Conservation (phyloP, 2,329 filamentous ascomycete species). For the Ascochyta koolunga region DNA sequence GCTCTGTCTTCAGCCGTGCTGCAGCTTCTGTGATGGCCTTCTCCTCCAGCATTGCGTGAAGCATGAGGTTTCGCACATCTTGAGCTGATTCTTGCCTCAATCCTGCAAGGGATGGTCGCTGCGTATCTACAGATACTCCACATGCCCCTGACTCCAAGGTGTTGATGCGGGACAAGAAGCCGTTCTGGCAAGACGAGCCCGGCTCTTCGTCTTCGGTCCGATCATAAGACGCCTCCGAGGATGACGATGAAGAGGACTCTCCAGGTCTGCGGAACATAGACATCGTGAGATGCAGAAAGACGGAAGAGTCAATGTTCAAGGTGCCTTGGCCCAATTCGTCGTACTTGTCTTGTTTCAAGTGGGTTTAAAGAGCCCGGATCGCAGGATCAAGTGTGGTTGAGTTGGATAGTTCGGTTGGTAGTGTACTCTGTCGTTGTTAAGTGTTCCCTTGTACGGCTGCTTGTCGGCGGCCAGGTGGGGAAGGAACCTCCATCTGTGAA, state of each 20-base stretch:
- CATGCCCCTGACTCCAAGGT: slow-evolving; percentile 35
- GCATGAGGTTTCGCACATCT: slow-evolving; percentile 46
- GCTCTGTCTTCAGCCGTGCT: slow-evolving; percentile 41
- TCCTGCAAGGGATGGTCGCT: slow-evolving; percentile 19
- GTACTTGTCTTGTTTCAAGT: no score
- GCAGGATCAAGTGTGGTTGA: background rate
- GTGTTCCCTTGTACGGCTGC: slow-evolving; percentile 20
- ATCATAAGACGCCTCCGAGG: slow-evolving; percentile 29
- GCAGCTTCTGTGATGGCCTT: slow-evolving; percentile 50
- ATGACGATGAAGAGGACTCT: slow-evolving; percentile 41
- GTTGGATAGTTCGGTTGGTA: background rate
- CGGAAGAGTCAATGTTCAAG: background rate
- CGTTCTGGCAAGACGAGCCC: slow-evolving; percentile 20
- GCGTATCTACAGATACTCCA: slow-evolving; percentile 15
- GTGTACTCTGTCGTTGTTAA: slow-evolving; percentile 9
- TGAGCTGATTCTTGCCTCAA: slow-evolving; percentile 31
- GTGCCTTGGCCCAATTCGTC: background rate
- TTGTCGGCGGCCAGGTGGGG: slow-evolving; percentile 26
- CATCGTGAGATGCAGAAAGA: slow-evolving; percentile 18
- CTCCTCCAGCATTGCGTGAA: slow-evolving; percentile 56
- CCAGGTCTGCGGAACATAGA: slow-evolving; percentile 45
- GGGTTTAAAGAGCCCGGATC: background rate
- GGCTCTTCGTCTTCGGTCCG: slow-evolving; percentile 29
- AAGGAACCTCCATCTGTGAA: slow-evolving; percentile 34
- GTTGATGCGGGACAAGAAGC: slow-evolving; percentile 36